Percentiles rank a stretch among this genome's conserved stretches.
These are phyloP conservation scores for Stemphylium vesicarium DNA, from an alignment of 2,329 filamentous ascomycete genomes.

Conservation along the genomic window DNA sequence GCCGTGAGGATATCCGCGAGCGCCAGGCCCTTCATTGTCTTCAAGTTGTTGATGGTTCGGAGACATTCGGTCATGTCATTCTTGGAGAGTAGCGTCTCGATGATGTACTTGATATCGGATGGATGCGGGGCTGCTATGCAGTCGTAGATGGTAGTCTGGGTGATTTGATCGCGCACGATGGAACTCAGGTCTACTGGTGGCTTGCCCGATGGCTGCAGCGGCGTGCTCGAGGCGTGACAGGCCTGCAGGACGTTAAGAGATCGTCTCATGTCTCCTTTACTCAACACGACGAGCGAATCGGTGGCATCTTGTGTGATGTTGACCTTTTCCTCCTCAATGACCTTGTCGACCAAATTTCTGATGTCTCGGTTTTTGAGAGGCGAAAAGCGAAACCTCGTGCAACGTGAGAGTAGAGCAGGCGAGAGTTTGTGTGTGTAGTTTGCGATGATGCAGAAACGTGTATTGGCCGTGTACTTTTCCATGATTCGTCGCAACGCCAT, in stretches of 20 bases:
- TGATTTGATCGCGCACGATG: conserved; percentile 83
- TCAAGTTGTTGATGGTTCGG: conserved; percentile 85
- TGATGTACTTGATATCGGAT: conserved; percentile 82
- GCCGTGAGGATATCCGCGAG: conserved; percentile 92
- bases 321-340: conserved; percentile 85
- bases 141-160: conserved; percentile 90
- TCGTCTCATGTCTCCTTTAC: conserved; percentile 94
- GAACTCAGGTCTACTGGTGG: conserved; percentile 58
- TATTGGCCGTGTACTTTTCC: conserved; percentile 99
- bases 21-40: conserved; percentile 83
- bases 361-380: conserved; percentile 91
- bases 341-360: conserved; percentile 81
- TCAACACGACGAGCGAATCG: conserved; percentile 82
- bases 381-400: conserved; percentile 93
- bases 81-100: conserved; percentile 81
- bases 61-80: conserved; percentile 89
- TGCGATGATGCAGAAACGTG: conserved; percentile 96
- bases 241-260: conserved; percentile 95
- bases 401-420: conserved; percentile 87
- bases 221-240: conserved; percentile 88
- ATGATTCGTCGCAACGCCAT: conserved; percentile 97
- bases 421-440: conserved; percentile 99
- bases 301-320: conserved; percentile 82
- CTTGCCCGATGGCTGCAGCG: conserved; percentile 57
- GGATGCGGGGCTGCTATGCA: conserved; percentile 96